A percentile compares a stretch with the other conserved stretches of the same genome.
These are phyloP conservation scores for Paspalum vaginatum DNA, from an alignment of 176 grass and related monocot species.

Conservation along the genomic window DNA sequence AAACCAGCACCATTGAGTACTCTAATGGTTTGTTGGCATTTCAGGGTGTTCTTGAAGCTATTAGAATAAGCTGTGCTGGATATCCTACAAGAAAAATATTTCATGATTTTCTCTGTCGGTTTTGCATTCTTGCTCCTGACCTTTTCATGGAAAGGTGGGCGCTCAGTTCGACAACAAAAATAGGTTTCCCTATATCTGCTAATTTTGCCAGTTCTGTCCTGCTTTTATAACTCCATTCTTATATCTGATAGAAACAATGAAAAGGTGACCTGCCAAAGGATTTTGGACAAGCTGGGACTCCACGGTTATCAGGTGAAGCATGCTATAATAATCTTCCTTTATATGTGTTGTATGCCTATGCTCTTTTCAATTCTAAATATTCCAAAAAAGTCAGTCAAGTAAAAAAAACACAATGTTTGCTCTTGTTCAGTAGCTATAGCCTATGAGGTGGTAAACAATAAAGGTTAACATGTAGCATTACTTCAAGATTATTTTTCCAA, in stretches of 20 bases:
- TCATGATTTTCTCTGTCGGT: constrained; percentile 83
- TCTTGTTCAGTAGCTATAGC: constrained; percentile 16
- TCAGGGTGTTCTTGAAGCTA: constrained; percentile 98
- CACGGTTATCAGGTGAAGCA: constrained; percentile 75
- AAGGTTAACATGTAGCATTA: background rate
- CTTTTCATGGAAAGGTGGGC: constrained; percentile 69
- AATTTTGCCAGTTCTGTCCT: constrained; percentile 21
- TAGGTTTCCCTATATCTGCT: background rate
- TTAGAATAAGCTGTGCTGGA: constrained; percentile 96
- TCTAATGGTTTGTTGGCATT: constrained; percentile 35
- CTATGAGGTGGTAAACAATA: constrained; percentile 33
- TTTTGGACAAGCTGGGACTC: constrained; percentile 80
- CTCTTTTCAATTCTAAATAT: constrained; percentile 14
- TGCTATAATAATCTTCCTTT: constrained; percentile 33
- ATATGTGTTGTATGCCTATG: constrained; percentile 9
- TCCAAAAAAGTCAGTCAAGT: constrained; percentile 4
- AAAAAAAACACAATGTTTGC: constrained; percentile 4
- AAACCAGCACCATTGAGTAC: background rate
- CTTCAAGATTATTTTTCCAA: background rate
- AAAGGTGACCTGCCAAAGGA: constrained; percentile 75
- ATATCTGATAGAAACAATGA: constrained; percentile 67
- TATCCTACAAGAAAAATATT: constrained; percentile 94
- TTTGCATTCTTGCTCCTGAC: constrained; percentile 79
- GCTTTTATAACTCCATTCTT: constrained; percentile 38
- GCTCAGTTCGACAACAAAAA: constrained; percentile 21